Evolutionary conservation across 2,329 filamentous ascomycete genomes (phyloP), one percentile per base, ranked within the genome.

Genomic region (Byssochlamys sp.): DNA sequence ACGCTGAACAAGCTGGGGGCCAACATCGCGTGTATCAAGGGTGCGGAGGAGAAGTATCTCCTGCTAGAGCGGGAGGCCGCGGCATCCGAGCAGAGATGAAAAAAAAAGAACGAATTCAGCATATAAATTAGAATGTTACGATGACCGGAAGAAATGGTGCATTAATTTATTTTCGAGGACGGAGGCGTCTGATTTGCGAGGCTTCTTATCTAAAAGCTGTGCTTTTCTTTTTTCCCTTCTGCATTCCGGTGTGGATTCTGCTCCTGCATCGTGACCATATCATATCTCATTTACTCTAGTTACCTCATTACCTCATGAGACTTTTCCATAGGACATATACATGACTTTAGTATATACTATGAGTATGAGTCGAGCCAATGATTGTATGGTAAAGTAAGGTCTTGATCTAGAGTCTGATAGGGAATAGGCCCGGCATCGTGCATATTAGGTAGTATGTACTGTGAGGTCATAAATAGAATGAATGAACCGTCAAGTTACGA

Each of bases 1-100:
- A 96, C 95, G 62, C 90, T 94, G 77, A 97, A 99, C 79, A 99
- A 99, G 81, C 79, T 96, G 53, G 86, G 88, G 27, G 89, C 90
- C 51, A 95, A 95, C 72, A 90, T 95, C 79, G 83, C 88, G 64
- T 94, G 90, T 74, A 91, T 97, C 71, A 87, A 85, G 59, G 84
- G 86, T 55, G 92, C 91, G 1, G 92, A 96, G 77, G 81, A 87
- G 71, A 79, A 81, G 71, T 84, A 86, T 71, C 69, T 80, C 61
- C 78, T 70, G 54, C 59, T 74, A 65, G 71, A 77, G 62, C 64
- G 65, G 57, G 65, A 70, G 39, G 61, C 56, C 50, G 25, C 33
- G 54, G 28, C 11, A 12, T 54, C 33, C 25, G 10, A 54, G 33
- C 24, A 26, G 39, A 19, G 35, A 1, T 39, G 35, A 39, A n/a